Conservation (phyloP, 768 basidiomycete genomes). For the Lentinus brumalis region DNA sequence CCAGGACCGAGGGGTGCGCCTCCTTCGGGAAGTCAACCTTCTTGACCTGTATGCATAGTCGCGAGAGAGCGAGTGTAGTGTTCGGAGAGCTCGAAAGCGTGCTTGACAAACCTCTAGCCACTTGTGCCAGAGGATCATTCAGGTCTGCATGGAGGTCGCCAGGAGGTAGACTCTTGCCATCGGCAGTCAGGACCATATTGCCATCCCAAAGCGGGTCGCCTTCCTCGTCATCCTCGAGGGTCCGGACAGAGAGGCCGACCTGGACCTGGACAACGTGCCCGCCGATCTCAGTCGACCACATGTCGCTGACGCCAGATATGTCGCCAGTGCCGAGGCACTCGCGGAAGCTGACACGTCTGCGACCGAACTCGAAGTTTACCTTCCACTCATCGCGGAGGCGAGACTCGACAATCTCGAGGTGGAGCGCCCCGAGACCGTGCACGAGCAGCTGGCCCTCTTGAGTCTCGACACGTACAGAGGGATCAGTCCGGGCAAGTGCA, state of each 20-base stretch:
- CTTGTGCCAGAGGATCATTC: conserved; percentile 49
- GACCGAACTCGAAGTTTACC: conserved; percentile 74
- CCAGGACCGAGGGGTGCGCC: conserved; percentile 28
- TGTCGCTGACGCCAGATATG: conserved; percentile 36
- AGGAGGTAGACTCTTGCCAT: conserved; percentile 53
- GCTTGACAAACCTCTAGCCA: conserved; percentile 71
- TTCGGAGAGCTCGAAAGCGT: conserved; percentile 79
- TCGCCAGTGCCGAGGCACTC: conserved; percentile 49
- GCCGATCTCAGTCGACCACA: conserved; percentile 65
- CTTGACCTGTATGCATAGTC: conserved; percentile 57
- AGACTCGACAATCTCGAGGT: conserved; percentile 88
- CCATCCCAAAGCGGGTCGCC: conserved; percentile 77
- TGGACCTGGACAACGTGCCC: conserved; percentile 55
- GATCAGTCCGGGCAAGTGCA: conserved; percentile 80
- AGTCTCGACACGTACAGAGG: conserved; percentile 78
- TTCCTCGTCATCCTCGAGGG: conserved; percentile 54
- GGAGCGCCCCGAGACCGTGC: conserved; percentile 82
- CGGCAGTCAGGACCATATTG: conserved; percentile 65
- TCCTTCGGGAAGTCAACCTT: conserved; percentile 42
- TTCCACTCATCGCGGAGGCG: conserved; percentile 81
- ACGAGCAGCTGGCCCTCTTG: conserved; percentile 84
- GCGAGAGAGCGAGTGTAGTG: conserved; percentile 70
- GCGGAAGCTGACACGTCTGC: conserved; percentile 78
- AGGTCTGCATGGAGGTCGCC: conserved; percentile 44
- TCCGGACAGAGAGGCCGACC: conserved; percentile 56